Conservation (phyloP, 2,329 filamentous ascomycete genomes). For the Aureobasidium vineae region DNA sequence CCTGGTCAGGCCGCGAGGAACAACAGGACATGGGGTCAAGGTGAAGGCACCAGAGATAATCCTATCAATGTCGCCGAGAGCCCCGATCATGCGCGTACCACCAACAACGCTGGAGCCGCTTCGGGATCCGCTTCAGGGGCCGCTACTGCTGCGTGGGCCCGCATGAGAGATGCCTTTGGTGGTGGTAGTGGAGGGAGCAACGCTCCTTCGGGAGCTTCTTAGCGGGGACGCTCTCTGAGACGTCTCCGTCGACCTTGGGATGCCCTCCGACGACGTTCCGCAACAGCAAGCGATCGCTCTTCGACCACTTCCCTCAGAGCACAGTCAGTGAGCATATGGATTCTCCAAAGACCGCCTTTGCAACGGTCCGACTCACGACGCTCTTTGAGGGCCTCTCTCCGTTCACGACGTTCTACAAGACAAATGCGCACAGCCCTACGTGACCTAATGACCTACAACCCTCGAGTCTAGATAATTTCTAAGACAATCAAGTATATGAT, state of each 20-base stretch:
- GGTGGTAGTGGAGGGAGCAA: constrained; percentile 22
- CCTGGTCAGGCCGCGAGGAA: constrained; percentile 36
- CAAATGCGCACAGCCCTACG: background rate
- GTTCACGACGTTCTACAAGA: background rate
- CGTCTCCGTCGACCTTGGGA: constrained; percentile 1
- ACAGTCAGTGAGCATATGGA: background rate
- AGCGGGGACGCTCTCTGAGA: constrained; percentile 11
- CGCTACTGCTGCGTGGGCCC: constrained; percentile 32
- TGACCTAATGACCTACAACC: background rate
- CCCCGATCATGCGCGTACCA: constrained; percentile 26
- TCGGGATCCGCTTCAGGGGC: constrained; percentile 26
- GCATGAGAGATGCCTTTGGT: constrained; percentile 39
- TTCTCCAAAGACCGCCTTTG: background rate
- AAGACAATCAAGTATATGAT: background rate
- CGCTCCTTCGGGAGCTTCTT: constrained; percentile 15
- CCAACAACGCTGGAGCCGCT: constrained; percentile 7
- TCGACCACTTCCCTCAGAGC: background rate
- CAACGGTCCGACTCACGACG: background rate
- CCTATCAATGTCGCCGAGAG: constrained; percentile 31
- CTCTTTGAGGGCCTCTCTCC: background rate
- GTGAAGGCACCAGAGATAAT: constrained; percentile 29
- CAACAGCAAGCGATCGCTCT: background rate
- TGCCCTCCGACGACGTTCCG: background rate
- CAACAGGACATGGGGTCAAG: constrained; percentile 31
- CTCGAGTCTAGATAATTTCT: background rate